Conservation (phyloP, 202 grass and related monocot genomes). For the Thinopyrum obtusiflorum region DNA sequence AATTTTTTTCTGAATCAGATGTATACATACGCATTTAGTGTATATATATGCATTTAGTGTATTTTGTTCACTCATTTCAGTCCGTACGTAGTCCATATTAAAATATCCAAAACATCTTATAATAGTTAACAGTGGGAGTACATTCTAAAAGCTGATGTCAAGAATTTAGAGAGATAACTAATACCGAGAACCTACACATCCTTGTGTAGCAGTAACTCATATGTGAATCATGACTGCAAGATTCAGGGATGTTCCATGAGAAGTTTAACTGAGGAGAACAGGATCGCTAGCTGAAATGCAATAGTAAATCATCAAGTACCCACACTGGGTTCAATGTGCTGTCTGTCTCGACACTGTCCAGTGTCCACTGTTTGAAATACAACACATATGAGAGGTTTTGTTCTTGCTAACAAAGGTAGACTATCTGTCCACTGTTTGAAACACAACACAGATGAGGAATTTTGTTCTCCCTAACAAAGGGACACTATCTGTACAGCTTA, state of each 20-base stretch:
- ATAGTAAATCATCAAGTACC: neutral
- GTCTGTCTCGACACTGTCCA: neutral
- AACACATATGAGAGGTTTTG: neutral
- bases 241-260: neutral
- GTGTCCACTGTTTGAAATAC: neutral
- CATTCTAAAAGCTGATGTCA: neutral
- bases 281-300: neutral
- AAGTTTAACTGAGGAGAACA: neutral
- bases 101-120: neutral
- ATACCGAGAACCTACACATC: neutral
- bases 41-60: too few species aligned
- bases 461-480: neutral
- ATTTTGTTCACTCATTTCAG: too few species aligned
- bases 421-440: neutral
- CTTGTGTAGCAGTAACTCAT: neutral
- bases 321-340: neutral
- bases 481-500: conserved; percentile 51
- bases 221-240: neutral
- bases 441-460: neutral
- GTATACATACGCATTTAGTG: neutral
- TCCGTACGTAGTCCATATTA: neutral
- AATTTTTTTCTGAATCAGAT: neutral
- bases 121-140: neutral
- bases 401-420: neutral
- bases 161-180: neutral